phyloP scores from a whole-genome alignment of 306 rosid genomes.

The Citrullus amarus region DNA sequence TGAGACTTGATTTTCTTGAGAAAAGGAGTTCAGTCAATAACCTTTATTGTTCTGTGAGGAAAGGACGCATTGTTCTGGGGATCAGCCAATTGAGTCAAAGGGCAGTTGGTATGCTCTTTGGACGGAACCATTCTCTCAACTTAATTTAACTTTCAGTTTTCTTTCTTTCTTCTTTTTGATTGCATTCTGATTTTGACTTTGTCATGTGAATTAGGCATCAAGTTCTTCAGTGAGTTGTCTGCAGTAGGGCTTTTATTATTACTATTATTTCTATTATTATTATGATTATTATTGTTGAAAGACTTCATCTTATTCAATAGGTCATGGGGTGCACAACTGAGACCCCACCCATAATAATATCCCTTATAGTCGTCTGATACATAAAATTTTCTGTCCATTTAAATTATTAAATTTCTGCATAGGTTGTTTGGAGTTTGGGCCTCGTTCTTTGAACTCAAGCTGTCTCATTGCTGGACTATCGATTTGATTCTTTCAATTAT shows the following conservation, averaged over 20 bases:
- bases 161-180: background rate
- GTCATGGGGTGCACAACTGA: constrained; percentile 11
- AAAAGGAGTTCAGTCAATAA: background rate
- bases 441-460: constrained; percentile 5
- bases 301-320: background rate
- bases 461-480: background rate
- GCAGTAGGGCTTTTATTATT: background rate
- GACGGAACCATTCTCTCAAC: background rate
- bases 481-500: background rate
- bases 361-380: background rate
- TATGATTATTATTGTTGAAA: background rate
- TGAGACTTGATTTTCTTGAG: background rate
- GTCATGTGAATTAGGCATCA: background rate
- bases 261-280: no score
- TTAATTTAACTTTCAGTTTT: background rate
- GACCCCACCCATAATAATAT: background rate
- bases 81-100: background rate
- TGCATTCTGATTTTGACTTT: background rate
- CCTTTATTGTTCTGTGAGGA: background rate
- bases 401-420: background rate
- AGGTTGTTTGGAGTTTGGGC: constrained; percentile 5
- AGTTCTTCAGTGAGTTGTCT: background rate
- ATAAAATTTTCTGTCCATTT: background rate
- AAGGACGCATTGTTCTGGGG: background rate
- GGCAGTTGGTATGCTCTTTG: background rate